These are phyloP conservation scores for Chenopodium suecicum DNA, from an alignment of 148 eudicot genomes.

Conservation along the genomic window DNA sequence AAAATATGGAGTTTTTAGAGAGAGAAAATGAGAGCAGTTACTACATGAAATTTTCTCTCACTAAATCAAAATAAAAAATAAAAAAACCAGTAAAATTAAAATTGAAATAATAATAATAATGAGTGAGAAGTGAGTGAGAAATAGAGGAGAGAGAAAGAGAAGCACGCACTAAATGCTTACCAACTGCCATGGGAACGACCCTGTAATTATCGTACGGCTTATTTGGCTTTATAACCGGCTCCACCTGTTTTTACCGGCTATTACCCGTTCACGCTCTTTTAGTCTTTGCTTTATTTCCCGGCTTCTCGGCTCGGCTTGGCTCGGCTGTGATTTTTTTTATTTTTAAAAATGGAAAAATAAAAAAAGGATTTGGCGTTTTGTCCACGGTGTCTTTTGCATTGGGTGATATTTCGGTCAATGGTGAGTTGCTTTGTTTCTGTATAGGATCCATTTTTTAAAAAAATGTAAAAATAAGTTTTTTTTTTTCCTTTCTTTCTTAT, in stretches of 20 bases:
- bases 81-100: neutral
- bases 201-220: constrained; percentile 34
- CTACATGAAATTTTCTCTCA: neutral
- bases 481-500: neutral
- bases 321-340: neutral
- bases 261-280: constrained; percentile 17
- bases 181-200: constrained; percentile 68
- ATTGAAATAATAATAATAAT: neutral
- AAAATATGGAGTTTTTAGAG: neutral
- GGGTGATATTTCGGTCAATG: too few relatives aligned
- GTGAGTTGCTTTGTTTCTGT: neutral
- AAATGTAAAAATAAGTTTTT: neutral
- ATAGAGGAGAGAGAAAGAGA: constrained; percentile 22
- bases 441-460: neutral
- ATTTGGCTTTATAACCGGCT: constrained; percentile 34
- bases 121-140: constrained; percentile 17
- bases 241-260: constrained; percentile 32
- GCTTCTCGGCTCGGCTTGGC: constrained; percentile 10
- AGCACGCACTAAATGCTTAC: constrained; percentile 73
- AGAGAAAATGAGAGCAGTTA: constrained; percentile 10
- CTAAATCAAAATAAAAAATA: neutral
- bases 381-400: too few relatives aligned
- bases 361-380: too few relatives aligned
- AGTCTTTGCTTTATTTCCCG: neutral
- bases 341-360: too few relatives aligned